phyloP scores from a whole-genome alignment of 2,329 filamentous ascomycete genomes.

The Fusarium goolgardi region DNA sequence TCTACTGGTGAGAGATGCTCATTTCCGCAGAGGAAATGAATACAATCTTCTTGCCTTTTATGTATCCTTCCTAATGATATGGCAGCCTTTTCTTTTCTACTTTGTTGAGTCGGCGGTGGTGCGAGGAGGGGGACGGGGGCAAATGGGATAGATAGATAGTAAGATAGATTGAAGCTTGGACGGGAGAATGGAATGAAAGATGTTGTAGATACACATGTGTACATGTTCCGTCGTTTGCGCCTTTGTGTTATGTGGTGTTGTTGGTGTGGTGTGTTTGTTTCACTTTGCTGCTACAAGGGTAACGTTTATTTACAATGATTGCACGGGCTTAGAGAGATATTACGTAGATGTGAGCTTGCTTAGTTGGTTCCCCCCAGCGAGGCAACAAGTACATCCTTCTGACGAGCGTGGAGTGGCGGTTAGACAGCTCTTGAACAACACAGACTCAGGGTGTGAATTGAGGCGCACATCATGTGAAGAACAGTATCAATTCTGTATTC shows the following conservation, averaged over 20 bases:
- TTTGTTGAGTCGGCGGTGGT: constrained; percentile 2
- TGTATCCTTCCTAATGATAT: constrained; percentile 40
- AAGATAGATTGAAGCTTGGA: background rate
- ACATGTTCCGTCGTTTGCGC: background rate
- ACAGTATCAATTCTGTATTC: constrained; percentile 4
- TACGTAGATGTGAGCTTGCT: background rate
- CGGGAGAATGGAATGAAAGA: background rate
- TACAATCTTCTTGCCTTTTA: constrained; percentile 1
- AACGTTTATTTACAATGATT: background rate
- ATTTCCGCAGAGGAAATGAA: background rate
- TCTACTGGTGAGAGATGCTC: constrained; percentile 8
- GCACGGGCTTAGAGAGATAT: background rate
- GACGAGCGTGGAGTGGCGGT: too few species aligned
- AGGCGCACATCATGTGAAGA: too few species aligned
- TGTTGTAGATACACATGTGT: background rate
- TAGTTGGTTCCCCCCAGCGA: background rate
- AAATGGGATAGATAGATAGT: background rate
- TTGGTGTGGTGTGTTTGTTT: background rate
- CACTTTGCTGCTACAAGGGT: background rate
- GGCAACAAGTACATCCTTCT: too few species aligned
- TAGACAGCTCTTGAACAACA: background rate
- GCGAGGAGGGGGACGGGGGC: background rate
- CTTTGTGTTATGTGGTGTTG: background rate
- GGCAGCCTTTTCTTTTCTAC: constrained; percentile 31
- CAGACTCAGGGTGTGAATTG: background rate